These are phyloP conservation scores for Lathyrus tuberosus DNA, from an alignment of 306 rosid species.

Conservation along the genomic window DNA sequence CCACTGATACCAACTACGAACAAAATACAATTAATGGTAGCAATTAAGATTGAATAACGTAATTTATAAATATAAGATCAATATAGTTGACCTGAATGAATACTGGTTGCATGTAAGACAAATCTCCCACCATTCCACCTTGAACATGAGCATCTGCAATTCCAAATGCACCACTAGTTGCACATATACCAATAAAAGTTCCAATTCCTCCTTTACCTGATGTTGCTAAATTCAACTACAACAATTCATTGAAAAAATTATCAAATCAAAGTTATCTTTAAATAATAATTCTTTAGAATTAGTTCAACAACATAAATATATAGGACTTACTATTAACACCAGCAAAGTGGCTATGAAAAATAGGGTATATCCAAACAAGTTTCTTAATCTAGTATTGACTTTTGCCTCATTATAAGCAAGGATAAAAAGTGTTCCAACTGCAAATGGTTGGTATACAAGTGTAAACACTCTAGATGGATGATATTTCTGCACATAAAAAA, in stretches of 20 bases:
- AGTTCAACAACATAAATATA: constrained; percentile 8
- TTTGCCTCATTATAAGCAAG: constrained; percentile 69
- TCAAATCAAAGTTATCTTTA: constrained; percentile 19
- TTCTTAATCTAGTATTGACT: constrained; percentile 68
- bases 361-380: constrained; percentile 64
- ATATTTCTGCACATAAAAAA: constrained; percentile 55
- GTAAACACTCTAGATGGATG: constrained; percentile 87
- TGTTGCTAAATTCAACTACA: constrained; percentile 77
- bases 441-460: constrained; percentile 86
- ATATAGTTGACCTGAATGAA: constrained; percentile 64
- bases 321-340: constrained; percentile 68
- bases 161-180: constrained; percentile 72
- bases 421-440: constrained; percentile 60
- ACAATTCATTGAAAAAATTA: constrained; percentile 24
- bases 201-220: constrained; percentile 85
- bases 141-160: constrained; percentile 93
- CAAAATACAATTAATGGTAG: too few relatives aligned
- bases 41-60: too few relatives aligned
- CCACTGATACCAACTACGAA: too few relatives aligned
- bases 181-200: constrained; percentile 67
- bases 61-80: background rate
- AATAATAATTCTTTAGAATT: background rate
- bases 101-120: constrained; percentile 74
- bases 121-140: constrained; percentile 95
- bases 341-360: constrained; percentile 64